A percentile compares a stretch with the other conserved stretches of the same genome.
These are phyloP conservation scores for Backusella luteola DNA, from an alignment of 192 early-diverging fungal species.

Conservation along the genomic window DNA sequence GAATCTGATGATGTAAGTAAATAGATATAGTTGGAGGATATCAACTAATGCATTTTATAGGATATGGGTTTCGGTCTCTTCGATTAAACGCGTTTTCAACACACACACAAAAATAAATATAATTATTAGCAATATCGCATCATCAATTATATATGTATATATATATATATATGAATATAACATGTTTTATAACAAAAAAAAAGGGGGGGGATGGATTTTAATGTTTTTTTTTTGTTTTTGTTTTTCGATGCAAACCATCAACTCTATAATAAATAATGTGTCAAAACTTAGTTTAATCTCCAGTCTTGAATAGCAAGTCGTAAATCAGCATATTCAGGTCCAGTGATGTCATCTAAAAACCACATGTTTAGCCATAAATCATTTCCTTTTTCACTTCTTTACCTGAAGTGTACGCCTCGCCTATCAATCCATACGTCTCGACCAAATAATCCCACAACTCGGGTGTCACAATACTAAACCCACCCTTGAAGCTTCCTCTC, in stretches of 20 bases:
- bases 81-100: conserved; percentile 65
- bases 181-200: neutral
- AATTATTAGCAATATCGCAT: too few relatives aligned
- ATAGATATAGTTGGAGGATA: too few relatives aligned
- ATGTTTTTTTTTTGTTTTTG: neutral
- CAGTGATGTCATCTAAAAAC: conserved; percentile 10
- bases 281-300: neutral
- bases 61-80: conserved; percentile 98
- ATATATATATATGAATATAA: too few relatives aligned
- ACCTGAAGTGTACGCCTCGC: conserved; percentile 29
- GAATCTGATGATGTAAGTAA: conserved; percentile 63
- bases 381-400: neutral
- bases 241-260: neutral
- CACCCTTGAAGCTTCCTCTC: conserved; percentile 27
- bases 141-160: too few relatives aligned
- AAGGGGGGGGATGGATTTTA: too few relatives aligned
- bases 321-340: conserved; percentile 13
- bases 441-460: conserved; percentile 30
- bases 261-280: neutral
- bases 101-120: neutral
- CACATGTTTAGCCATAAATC: neutral
- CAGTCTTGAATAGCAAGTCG: conserved; percentile 7
- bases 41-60: conserved; percentile 16
- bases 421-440: conserved; percentile 25
- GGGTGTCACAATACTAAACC: conserved; percentile 29